A percentile compares a stretch with the other conserved stretches of the same genome.
phyloP scores from a whole-genome alignment of 2,329 filamentous ascomycete genomes.

The Colletotrichum nymphaeae region DNA sequence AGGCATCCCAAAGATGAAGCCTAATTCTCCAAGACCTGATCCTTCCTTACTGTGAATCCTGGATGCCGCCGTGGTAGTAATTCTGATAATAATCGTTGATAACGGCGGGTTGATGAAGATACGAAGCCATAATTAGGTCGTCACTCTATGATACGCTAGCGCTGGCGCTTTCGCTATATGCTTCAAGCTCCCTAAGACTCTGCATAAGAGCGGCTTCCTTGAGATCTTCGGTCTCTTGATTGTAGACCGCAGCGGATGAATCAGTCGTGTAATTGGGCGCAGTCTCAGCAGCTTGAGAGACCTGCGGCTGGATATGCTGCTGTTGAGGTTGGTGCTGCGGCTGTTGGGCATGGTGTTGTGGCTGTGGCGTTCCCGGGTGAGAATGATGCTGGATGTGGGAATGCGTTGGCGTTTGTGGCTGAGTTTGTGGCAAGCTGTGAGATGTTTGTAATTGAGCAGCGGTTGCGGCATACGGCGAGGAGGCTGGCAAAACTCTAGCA shows the following conservation, averaged over 20 bases:
- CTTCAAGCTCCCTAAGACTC: conserved; percentile 35
- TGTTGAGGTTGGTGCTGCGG: conserved; percentile 37
- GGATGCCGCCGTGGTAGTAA: too few species aligned
- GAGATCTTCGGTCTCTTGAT: conserved; percentile 31
- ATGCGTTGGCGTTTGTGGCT: conserved; percentile 27
- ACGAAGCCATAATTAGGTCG: conserved; percentile 13
- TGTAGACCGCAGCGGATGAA: conserved; percentile 21
- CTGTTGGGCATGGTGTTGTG: conserved; percentile 17
- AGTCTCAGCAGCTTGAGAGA: conserved; percentile 18
- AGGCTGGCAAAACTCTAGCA: conserved; percentile 13
- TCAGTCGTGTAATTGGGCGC: conserved; percentile 22
- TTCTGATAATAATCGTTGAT: background rate
- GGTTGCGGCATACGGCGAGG: conserved; percentile 30
- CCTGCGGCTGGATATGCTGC: conserved; percentile 33
- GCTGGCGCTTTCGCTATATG: conserved; percentile 31
- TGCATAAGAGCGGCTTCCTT: conserved; percentile 36
- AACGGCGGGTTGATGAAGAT: conserved; percentile 19
- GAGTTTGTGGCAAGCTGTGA: conserved; percentile 17
- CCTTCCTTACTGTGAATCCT: background rate
- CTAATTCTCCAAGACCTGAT: background rate
- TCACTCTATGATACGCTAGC: conserved; percentile 28
- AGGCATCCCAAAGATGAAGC: background rate
- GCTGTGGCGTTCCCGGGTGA: conserved; percentile 32
- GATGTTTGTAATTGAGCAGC: conserved; percentile 29
- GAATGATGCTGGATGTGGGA: conserved; percentile 24